Percentiles rank a stretch among this genome's conserved stretches.
These are phyloP conservation scores for Sugiyamaella castrensis DNA, from an alignment of 1,139 yeast species.

Conservation along the genomic window DNA sequence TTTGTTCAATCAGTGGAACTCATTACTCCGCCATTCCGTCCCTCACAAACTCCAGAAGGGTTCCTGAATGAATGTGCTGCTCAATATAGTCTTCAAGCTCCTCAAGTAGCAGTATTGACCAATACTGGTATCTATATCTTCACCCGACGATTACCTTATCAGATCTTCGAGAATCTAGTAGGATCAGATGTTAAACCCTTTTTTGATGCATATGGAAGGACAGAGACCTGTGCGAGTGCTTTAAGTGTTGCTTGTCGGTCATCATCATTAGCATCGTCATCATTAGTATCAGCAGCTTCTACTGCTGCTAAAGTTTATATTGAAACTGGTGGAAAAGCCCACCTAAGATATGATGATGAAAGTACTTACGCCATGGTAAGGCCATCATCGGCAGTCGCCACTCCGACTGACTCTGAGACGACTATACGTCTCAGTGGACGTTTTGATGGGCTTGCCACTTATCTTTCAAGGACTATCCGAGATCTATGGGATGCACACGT, in stretches of 20 bases:
- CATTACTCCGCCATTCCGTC: constrained; percentile 66
- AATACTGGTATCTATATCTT: constrained; percentile 73
- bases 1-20: constrained; percentile 73
- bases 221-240: constrained; percentile 86
- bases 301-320: constrained; percentile 52
- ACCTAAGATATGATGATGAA: constrained; percentile 35
- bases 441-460: constrained; percentile 84
- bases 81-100: constrained; percentile 59
- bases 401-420: not conserved
- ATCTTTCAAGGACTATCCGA: constrained; percentile 73
- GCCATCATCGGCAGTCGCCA: not conserved
- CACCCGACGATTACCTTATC: constrained; percentile 75
- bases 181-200: constrained; percentile 54
- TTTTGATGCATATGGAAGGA: constrained; percentile 54
- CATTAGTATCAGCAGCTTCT: constrained; percentile 21
- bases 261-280: constrained; percentile 21
- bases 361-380: constrained; percentile 22
- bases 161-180: constrained; percentile 64
- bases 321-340: constrained; percentile 50
- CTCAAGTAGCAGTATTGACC: constrained; percentile 76
- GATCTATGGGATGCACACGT: constrained; percentile 75
- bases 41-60: constrained; percentile 71
- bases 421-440: constrained; percentile 80
- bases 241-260: constrained; percentile 60
- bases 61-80: constrained; percentile 81